Conservation (phyloP, 2,329 filamentous ascomycete species). For the Byssothecium circinans region DNA sequence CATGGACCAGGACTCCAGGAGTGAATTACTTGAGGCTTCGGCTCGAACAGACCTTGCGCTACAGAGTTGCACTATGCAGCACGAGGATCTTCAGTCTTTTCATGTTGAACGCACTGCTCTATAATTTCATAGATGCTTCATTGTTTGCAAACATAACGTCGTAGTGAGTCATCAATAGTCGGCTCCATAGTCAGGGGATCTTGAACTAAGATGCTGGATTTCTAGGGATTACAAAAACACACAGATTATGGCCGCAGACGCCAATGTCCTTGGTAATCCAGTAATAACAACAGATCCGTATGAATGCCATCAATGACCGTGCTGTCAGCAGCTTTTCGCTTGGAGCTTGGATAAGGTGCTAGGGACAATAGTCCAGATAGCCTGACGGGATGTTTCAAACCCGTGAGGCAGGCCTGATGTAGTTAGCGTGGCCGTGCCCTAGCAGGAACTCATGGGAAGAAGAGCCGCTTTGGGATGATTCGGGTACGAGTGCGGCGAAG, state of each 20-base stretch:
- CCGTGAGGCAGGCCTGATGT: slow-evolving; percentile 16
- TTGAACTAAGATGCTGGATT: slow-evolving; percentile 17
- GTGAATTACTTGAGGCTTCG: slow-evolving; percentile 16
- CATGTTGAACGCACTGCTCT: slow-evolving; percentile 10
- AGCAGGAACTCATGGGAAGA: slow-evolving; percentile 14
- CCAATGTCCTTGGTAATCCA: slow-evolving; percentile 19
- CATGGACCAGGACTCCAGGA: slow-evolving; percentile 9
- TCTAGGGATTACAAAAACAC: neutral
- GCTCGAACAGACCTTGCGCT: slow-evolving; percentile 2
- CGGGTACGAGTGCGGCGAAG: slow-evolving; percentile 20
- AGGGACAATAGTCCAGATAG: slow-evolving; percentile 19
- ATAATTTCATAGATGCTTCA: slow-evolving; percentile 7
- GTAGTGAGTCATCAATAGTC: slow-evolving; percentile 6
- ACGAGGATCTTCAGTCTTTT: slow-evolving; percentile 7
- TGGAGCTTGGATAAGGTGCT: slow-evolving; percentile 26
- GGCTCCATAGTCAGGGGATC: slow-evolving; percentile 8
- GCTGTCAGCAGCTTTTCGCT: slow-evolving; percentile 22
- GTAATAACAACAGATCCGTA: slow-evolving; percentile 17
- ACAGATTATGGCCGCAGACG: slow-evolving; percentile 1
- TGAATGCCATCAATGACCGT: slow-evolving; percentile 27
- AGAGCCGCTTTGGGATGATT: slow-evolving; percentile 21
- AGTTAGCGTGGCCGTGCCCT: slow-evolving; percentile 22
- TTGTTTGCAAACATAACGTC: slow-evolving; percentile 2
- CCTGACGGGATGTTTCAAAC: slow-evolving; percentile 20
- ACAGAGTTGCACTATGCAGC: slow-evolving; percentile 7